Conservation (phyloP, 805 yeast species). For the Metschnikowia lunata region DNA sequence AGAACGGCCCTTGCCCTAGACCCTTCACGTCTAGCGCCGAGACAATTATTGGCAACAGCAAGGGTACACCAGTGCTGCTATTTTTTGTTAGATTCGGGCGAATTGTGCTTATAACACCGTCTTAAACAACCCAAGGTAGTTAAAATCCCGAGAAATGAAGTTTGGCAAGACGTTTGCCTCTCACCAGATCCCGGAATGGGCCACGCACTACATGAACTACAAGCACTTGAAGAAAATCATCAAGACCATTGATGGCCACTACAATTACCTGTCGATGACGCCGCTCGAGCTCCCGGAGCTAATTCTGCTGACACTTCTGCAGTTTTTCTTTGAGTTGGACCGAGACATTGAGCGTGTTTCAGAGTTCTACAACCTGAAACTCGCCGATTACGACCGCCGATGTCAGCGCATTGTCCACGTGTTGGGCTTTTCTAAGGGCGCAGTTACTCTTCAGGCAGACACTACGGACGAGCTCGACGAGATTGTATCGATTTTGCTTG, state of each 20-base stretch:
- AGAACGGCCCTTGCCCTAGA: too few relatives aligned
- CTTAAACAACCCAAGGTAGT: background rate
- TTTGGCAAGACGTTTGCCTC: slow-evolving; percentile 74
- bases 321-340: slow-evolving; percentile 75
- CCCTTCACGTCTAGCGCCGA: too few relatives aligned
- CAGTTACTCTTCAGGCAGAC: slow-evolving; percentile 29
- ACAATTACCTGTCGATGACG: slow-evolving; percentile 30
- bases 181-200: slow-evolving; percentile 96
- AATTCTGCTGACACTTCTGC: slow-evolving; percentile 48
- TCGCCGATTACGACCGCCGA: slow-evolving; percentile 69
- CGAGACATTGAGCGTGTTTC: slow-evolving; percentile 79
- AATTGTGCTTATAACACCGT: too few relatives aligned
- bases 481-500: slow-evolving; percentile 54
- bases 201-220: slow-evolving; percentile 75
- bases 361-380: slow-evolving; percentile 69
- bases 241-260: slow-evolving; percentile 50
- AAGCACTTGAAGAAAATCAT: slow-evolving; percentile 78
- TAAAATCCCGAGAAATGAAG: slow-evolving; percentile 45
- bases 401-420: slow-evolving; percentile 42
- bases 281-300: slow-evolving; percentile 24
- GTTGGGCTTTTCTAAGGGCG: slow-evolving; percentile 27
- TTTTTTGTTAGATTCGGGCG: too few relatives aligned
- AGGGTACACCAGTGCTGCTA: too few relatives aligned
- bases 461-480: slow-evolving; percentile 41
- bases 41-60: too few relatives aligned